phyloP scores from a whole-genome alignment of 2,329 filamentous ascomycete genomes.

The Penicillium concentricum region DNA sequence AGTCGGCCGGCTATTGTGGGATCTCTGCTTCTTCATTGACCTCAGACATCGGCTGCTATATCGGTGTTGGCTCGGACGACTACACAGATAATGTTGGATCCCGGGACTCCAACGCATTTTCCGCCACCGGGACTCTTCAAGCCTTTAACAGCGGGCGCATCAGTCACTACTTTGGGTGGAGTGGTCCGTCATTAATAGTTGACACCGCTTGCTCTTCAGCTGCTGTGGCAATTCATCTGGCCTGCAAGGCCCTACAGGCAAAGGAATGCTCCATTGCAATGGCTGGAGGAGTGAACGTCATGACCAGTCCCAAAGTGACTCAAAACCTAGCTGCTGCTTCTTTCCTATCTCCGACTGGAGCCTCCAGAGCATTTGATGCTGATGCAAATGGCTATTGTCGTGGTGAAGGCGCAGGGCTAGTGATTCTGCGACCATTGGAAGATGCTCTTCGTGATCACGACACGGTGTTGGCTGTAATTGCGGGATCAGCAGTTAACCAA shows the following conservation, averaged over 20 bases:
- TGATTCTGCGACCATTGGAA: conserved; percentile 22
- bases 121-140: conserved; percentile 20
- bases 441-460: conserved; percentile 21
- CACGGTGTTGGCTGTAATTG: conserved; percentile 22
- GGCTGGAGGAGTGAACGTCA: conserved; percentile 38
- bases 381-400: conserved; percentile 30
- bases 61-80: conserved; percentile 28
- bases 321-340: conserved; percentile 34
- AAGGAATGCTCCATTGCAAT: conserved; percentile 30
- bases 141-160: conserved; percentile 33
- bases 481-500: conserved; percentile 21
- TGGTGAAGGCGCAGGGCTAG: conserved; percentile 21
- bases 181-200: conserved; percentile 42
- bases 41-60: conserved; percentile 25
- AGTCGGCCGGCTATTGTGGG: conserved; percentile 31
- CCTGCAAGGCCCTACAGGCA: conserved; percentile 21
- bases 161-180: conserved; percentile 46
- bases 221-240: conserved; percentile 34
- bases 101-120: conserved; percentile 30
- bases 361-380: conserved; percentile 49
- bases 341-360: conserved; percentile 47
- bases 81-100: conserved; percentile 31
- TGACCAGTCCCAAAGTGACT: conserved; percentile 28
- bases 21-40: background rate
- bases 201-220: conserved; percentile 48